Base-by-base conservation (phyloP, 805 yeast genomes). In the Teunomyces stri region DNA sequence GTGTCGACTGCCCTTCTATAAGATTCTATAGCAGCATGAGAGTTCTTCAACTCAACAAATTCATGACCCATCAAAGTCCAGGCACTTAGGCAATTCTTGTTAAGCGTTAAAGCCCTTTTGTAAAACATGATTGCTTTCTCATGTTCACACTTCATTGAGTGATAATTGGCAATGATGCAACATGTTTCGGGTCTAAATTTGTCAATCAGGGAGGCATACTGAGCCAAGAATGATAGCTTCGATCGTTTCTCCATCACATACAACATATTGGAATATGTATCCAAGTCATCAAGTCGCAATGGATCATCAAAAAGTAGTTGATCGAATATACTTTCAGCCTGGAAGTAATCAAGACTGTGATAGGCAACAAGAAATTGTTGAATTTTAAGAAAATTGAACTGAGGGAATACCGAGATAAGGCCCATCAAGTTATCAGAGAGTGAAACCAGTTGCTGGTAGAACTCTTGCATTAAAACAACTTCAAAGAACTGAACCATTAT, bases 1-100 rank as follows among this genome's bases (percentile, higher is more conserved):
- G 91, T 84, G 61, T 90, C 97, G 1, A 91, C 92, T 0, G 98
- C 99, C 38, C 96, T 72, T 54, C 98, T 71, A 62, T 94, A 94
- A 49, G 95, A 84, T 70, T 92, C 97, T 46, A 94, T 94, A 1
- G 99, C 99, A 0, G 98, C 98, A 65, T 94, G 96, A 0, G 96
- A 86, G 67, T 94, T 94, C 60, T 92, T 91, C 57, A 94, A 75
- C 64, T 94, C 99, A 12, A 94, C 96, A 69, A 89, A 94, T 68
- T 94, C 99, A 66, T 94, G 99, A 9, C 99, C 99, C 97, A 94
- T 90, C 48, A 94, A 73, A 0, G 98, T 94, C 98, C 98, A 94
- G 0, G 98, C 97, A 52, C 89, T 81, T 15, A 90, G 71, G 56
- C 95, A 89, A 55, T 81, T 81, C 51, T 86, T 81, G 61, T 90